phyloP scores from a whole-genome alignment of 306 rosid species.

The Quercus glauca region DNA sequence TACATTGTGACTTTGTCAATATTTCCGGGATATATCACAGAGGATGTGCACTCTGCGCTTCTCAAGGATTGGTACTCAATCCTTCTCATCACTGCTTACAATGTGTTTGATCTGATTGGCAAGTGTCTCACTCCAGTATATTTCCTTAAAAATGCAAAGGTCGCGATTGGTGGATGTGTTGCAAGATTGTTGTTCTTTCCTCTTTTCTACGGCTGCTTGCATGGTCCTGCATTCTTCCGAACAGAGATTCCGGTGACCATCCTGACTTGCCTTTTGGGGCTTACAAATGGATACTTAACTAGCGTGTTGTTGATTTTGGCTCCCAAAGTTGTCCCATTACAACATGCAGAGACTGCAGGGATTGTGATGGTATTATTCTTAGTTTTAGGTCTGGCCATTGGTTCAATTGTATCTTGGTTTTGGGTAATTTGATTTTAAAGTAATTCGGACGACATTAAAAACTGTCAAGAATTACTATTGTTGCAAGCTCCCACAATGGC shows the following conservation, averaged over 20 bases:
- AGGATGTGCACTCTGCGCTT: constrained; percentile 79
- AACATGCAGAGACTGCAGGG: constrained; percentile 84
- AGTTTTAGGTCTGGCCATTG: constrained; percentile 70
- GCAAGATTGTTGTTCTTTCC: constrained; percentile 75
- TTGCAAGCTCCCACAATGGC: background rate
- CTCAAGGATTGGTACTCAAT: constrained; percentile 85
- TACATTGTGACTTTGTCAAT: constrained; percentile 79
- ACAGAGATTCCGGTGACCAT: constrained; percentile 73
- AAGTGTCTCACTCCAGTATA: constrained; percentile 67
- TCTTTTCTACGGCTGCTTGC: constrained; percentile 77
- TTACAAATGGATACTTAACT: constrained; percentile 81
- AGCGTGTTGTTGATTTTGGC: constrained; percentile 84
- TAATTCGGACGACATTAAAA: constrained; percentile 16
- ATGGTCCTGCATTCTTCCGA: constrained; percentile 73
- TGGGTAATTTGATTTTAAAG: constrained; percentile 60
- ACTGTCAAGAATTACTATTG: background rate
- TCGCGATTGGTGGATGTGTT: constrained; percentile 58
- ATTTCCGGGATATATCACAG: constrained; percentile 89
- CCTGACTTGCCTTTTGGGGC: constrained; percentile 76
- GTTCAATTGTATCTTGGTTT: constrained; percentile 82
- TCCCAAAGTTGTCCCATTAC: constrained; percentile 69
- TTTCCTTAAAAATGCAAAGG: constrained; percentile 53
- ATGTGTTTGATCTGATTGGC: constrained; percentile 87
- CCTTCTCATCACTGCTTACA: constrained; percentile 63
- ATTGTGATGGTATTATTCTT: constrained; percentile 65